phyloP scores from a whole-genome alignment of 306 rosid genomes.

The Rubus idaeus region DNA sequence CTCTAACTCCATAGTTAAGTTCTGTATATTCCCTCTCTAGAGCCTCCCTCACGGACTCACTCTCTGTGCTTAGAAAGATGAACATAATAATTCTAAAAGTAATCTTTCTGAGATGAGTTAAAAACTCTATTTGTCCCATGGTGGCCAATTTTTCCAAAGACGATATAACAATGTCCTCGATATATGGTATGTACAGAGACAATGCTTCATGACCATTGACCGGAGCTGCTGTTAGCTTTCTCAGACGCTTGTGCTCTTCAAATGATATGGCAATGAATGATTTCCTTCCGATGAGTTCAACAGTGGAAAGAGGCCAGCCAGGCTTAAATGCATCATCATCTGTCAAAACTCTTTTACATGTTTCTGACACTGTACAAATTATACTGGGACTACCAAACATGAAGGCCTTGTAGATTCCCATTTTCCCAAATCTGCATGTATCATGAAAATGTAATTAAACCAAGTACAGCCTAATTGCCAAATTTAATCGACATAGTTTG shows the following conservation, averaged over 20 bases:
- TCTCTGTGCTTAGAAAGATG: slow-evolving; percentile 77
- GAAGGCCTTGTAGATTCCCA: slow-evolving; percentile 72
- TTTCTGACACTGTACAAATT: slow-evolving; percentile 68
- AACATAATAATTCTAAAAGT: slow-evolving; percentile 80
- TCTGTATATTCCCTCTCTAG: slow-evolving; percentile 74
- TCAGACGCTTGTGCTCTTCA: slow-evolving; percentile 87
- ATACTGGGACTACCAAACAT: slow-evolving; percentile 87
- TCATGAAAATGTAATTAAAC: not conserved
- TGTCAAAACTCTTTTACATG: slow-evolving; percentile 63
- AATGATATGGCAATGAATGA: slow-evolving; percentile 62
- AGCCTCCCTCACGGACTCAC: slow-evolving; percentile 58
- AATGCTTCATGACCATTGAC: slow-evolving; percentile 80
- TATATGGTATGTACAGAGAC: slow-evolving; percentile 53
- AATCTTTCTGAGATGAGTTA: slow-evolving; percentile 61
- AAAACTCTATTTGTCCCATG: slow-evolving; percentile 67
- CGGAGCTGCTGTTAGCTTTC: slow-evolving; percentile 74
- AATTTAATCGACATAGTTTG: not conserved
- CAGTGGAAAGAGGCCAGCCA: slow-evolving; percentile 81
- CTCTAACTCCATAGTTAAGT: slow-evolving; percentile 80
- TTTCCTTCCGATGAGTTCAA: slow-evolving; percentile 71
- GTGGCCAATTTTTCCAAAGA: slow-evolving; percentile 73
- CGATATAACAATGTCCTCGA: slow-evolving; percentile 47
- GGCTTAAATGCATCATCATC: slow-evolving; percentile 68
- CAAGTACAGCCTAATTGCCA: not conserved
- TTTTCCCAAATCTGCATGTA: slow-evolving; percentile 58